Evolutionary conservation across 2,329 filamentous ascomycete species (phyloP).

Genomic region (Pestalotiopsis sp.): DNA sequence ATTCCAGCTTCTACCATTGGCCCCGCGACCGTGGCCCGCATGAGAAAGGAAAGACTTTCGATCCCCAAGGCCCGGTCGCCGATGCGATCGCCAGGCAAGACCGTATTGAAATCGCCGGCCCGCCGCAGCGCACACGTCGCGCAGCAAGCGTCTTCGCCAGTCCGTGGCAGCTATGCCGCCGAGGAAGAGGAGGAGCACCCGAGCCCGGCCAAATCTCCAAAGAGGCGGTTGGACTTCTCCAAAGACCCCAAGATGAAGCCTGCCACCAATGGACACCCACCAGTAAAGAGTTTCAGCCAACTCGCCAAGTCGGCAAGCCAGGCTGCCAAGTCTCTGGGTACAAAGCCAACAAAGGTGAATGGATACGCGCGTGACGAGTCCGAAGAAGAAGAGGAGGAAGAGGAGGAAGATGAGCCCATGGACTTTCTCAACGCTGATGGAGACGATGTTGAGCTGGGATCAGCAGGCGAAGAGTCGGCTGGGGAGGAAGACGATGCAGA

Average conservation of each 20-base stretch:
- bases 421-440: slow-evolving; percentile 17
- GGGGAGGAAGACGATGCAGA: slow-evolving; percentile 25
- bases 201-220: slow-evolving; percentile 43
- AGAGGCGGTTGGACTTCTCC: slow-evolving; percentile 56
- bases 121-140: slow-evolving; percentile 61
- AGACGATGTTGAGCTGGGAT: slow-evolving; percentile 16
- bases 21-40: slow-evolving; percentile 51
- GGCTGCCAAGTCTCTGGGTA: neutral
- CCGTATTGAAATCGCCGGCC: slow-evolving; percentile 61
- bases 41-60: slow-evolving; percentile 48
- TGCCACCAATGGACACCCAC: slow-evolving; percentile 22
- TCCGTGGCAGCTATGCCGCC: slow-evolving; percentile 37
- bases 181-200: slow-evolving; percentile 28
- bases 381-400: slow-evolving; percentile 18
- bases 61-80: slow-evolving; percentile 58
- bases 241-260: slow-evolving; percentile 22
- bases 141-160: slow-evolving; percentile 53
- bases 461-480: slow-evolving; percentile 21
- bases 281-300: slow-evolving; percentile 24
- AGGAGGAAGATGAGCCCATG: slow-evolving; percentile 24
- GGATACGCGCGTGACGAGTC: slow-evolving; percentile 23
- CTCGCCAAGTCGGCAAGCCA: slow-evolving; percentile 2
- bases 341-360: slow-evolving; percentile 19
- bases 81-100: slow-evolving; percentile 64
- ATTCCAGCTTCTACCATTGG: slow-evolving; percentile 52